Percentiles rank a stretch among this genome's conserved stretches.
Conservation (phyloP, 2,329 filamentous ascomycete species). For the Colletotrichum lini region DNA sequence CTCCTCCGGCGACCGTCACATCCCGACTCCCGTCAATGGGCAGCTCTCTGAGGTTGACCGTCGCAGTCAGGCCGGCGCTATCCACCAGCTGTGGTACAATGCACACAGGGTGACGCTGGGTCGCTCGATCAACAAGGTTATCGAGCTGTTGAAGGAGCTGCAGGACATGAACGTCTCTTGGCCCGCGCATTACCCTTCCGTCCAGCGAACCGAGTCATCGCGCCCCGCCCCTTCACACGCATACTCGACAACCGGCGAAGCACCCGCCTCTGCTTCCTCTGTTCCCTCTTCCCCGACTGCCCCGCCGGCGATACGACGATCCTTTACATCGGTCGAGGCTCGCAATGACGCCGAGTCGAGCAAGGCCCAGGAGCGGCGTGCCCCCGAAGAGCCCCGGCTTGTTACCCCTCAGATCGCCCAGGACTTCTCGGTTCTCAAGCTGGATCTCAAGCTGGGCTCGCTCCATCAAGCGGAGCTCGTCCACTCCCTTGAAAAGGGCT, state of each 20-base stretch:
- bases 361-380: constrained; percentile 74
- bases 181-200: constrained; percentile 95
- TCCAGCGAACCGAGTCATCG: constrained; percentile 72
- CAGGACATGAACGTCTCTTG: constrained; percentile 92
- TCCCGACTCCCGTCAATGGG: constrained; percentile 40
- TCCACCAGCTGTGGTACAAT: constrained; percentile 96
- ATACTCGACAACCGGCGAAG: constrained; percentile 70
- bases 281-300: constrained; percentile 56
- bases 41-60: constrained; percentile 61
- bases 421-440: constrained; percentile 94
- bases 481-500: constrained; percentile 92
- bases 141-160: constrained; percentile 86
- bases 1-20: constrained; percentile 45
- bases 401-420: constrained; percentile 94
- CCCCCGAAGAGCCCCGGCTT: constrained; percentile 80
- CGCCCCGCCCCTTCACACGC: constrained; percentile 76
- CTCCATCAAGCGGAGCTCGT: constrained; percentile 91
- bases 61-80: constrained; percentile 79
- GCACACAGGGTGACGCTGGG: constrained; percentile 90
- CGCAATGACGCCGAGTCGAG: constrained; percentile 78
- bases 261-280: constrained; percentile 54
- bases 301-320: constrained; percentile 72
- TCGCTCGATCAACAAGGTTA: constrained; percentile 87
- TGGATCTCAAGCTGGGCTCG: constrained; percentile 91
- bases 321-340: constrained; percentile 77